Evolutionary conservation across 495 filamentous ascomycete genomes (phyloP).

Genomic region (Annulohypoxylon nitens): DNA sequence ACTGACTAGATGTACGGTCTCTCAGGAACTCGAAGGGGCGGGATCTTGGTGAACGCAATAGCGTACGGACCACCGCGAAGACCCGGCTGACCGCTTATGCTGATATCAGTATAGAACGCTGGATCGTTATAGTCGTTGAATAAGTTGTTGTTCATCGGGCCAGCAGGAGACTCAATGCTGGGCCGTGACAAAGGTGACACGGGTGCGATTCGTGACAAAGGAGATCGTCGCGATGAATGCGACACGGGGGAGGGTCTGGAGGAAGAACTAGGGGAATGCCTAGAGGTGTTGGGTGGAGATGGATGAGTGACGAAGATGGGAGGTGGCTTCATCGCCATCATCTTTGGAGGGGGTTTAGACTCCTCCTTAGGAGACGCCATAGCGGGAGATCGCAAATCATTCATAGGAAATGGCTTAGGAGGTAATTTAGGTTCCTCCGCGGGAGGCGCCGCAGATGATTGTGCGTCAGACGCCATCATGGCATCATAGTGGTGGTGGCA

Average conservation of each 20-base stretch:
- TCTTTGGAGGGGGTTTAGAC: not conserved
- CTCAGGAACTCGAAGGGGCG: slow-evolving; percentile 4
- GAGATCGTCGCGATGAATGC: not conserved
- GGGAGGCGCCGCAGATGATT: not conserved
- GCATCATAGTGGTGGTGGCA: not conserved
- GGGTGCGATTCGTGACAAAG: not conserved
- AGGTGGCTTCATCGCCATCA: not conserved
- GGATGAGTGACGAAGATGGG: not conserved
- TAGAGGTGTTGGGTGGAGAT: not conserved
- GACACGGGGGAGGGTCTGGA: not conserved
- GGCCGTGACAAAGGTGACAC: not conserved
- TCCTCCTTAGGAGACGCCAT: not conserved
- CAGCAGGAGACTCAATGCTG: slow-evolving; percentile 20
- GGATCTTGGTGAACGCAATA: slow-evolving; percentile 16
- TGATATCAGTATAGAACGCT: slow-evolving; percentile 17
- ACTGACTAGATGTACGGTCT: slow-evolving; percentile 26
- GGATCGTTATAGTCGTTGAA: slow-evolving; percentile 20
- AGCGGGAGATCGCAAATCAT: too few relatives aligned
- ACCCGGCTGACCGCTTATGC: slow-evolving; percentile 28
- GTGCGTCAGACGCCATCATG: not conserved
- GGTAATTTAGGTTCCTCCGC: not conserved
- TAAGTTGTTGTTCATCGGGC: slow-evolving; percentile 28
- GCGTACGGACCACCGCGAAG: slow-evolving; percentile 43
- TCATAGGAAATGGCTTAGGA: not conserved
- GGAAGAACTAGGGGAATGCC: not conserved